Evolutionary conservation across 169 alveolate genomes (phyloP).

Genomic region (Plasmodium vivax): DNA sequence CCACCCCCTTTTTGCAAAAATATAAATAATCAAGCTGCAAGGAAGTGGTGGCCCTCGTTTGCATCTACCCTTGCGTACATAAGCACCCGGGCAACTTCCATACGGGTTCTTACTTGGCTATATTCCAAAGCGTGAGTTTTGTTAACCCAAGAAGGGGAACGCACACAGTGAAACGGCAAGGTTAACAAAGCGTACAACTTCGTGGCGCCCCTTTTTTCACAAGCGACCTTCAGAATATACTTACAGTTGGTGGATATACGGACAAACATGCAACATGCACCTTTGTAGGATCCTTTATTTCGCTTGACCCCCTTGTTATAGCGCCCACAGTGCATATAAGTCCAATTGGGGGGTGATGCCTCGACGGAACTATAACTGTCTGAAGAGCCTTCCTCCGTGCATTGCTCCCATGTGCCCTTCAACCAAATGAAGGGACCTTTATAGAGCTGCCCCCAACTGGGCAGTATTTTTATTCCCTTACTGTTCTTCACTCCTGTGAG

Average conservation of each 20-base stretch:
- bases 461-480: not conserved
- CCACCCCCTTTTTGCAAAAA: not conserved
- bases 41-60: not conserved
- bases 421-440: not conserved
- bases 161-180: not conserved
- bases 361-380: not conserved
- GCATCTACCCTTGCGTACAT: not conserved
- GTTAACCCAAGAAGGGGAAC: not conserved
- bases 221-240: not conserved
- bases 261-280: not conserved
- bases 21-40: not conserved
- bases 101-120: not conserved
- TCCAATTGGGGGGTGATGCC: not conserved
- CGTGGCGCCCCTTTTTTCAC: not conserved
- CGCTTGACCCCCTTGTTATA: not conserved
- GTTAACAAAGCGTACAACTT: not conserved
- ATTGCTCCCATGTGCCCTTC: not conserved
- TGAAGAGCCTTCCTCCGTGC: not conserved
- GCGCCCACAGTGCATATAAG: not conserved
- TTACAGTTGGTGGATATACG: not conserved
- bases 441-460: not conserved
- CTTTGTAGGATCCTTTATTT: not conserved
- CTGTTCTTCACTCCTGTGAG: not conserved
- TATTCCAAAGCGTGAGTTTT: not conserved
- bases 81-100: not conserved